Evolutionary conservation across 2,329 filamentous ascomycete genomes (phyloP), one percentile per base, ranked within the genome.

Genomic region (Aspergillus alliaceus): DNA sequence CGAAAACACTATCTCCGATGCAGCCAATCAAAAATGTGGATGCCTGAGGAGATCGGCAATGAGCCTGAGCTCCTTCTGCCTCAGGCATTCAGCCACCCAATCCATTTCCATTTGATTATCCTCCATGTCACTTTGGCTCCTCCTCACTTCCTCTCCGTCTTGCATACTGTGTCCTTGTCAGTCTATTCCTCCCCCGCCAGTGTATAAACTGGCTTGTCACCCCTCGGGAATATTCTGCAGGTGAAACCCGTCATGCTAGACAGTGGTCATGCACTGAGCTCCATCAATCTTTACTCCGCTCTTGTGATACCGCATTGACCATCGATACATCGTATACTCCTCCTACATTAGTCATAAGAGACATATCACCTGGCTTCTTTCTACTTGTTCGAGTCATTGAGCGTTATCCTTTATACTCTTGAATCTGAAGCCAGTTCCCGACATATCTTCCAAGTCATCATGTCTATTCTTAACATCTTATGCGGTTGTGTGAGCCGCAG

Each of bases 11-110:
- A 34, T 42, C 51, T 32, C 40, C 4, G 3, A 15, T 22, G 18
- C 18, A 22, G 31, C 65, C 63, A 69, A 68, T 69, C 59, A 68
- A 53, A 56, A 70, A 70, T 63, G 31, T 65, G 62, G 67, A 66
- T 71, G 69, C 69, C 69, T 70, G 68, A 67, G 60, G 20, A 22
- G 39, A 42, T 42, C 39, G 6, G 39, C 39, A 6, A 42, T 14
- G 4, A 24, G 39, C 39, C 39, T 44, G 40, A 27, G 40, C 8
- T 11, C 15, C 4, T 8, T 2, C 24, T 27, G 40, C 40, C 40
- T 44, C 24, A 44, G 40, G 40, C 40, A 18, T 5, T 12, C 3
- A n/a, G 14, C 0, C 9, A 27, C 40, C 24, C 24, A 44, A n/a
- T 44, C 12, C 7, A 7, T 8, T 24, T n/a, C 24, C 24, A 40